These are phyloP conservation scores for Curvularia sp. DNA, from an alignment of 2,329 filamentous ascomycete species.

Conservation along the genomic window DNA sequence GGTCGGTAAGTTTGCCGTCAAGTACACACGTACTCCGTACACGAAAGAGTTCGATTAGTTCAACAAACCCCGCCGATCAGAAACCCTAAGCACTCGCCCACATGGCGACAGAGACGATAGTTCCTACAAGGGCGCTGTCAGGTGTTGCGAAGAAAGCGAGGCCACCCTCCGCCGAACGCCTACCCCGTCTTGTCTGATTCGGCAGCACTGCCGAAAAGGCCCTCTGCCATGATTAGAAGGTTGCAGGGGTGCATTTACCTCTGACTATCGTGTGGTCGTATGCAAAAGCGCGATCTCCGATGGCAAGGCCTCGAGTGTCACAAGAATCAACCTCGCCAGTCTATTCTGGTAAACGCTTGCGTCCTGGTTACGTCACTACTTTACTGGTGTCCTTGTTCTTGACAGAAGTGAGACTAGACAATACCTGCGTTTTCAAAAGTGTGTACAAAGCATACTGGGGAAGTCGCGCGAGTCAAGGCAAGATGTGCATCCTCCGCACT, in stretches of 20 bases:
- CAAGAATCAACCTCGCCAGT: not conserved
- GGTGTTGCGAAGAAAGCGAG: not conserved
- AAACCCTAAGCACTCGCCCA: not conserved
- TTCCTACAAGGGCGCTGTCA: not conserved
- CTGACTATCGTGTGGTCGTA: not conserved
- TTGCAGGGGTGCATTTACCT: not conserved
- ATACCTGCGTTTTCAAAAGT: not conserved
- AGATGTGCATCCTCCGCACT: not conserved
- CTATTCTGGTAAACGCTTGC: not conserved
- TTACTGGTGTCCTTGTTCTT: not conserved
- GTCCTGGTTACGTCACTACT: not conserved
- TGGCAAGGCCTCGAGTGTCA: not conserved
- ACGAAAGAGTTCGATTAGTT: not conserved
- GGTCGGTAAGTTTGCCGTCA: not conserved
- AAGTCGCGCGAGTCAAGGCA: slow-evolving; percentile 4
- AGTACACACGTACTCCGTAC: not conserved
- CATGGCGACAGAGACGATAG: not conserved
- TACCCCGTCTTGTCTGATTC: not conserved
- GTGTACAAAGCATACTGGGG: not conserved
- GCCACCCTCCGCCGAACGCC: not conserved
- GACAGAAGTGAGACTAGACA: not conserved
- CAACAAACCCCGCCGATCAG: not conserved
- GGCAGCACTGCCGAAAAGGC: not conserved
- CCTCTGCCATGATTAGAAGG: not conserved
- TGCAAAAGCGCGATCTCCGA: not conserved